Evolutionary conservation across 2,329 filamentous ascomycete species (phyloP), one percentile per base, ranked within the genome.

Genomic region (Arthroderma uncinatum): DNA sequence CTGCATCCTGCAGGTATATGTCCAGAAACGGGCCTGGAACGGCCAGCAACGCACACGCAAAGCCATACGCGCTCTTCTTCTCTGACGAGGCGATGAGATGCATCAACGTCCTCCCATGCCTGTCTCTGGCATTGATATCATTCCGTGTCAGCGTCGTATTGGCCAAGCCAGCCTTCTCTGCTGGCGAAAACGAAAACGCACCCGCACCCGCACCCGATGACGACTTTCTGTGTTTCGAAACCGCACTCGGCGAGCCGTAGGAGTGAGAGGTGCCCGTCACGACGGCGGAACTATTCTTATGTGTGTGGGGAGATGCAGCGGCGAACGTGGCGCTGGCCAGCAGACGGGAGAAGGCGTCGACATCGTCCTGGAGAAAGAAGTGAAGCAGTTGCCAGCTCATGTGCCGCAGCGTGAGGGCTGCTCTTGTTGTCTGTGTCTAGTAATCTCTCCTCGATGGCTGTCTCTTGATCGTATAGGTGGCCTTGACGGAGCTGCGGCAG

Each of bases 311-410:
- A 42, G n/a, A 70, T 48, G 67, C 63, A 60, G 66, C 61, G 47
- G 69, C 76, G 79, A 74, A 79, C 69, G 79, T 78, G 74, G 85
- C 79, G 72, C 82, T 83, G 69, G 85, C 85, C 81, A 98, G 81
- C 70, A 94, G 82, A 78, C 86, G 86, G 77, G 87, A 86, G 81
- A 98, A 97, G 70, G 78, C 84, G 72, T 95, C 91, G 83, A 95
- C 87, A 83, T 98, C 90, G 81, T 96, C 88, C 83, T 96, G 87
- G 79, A 94, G 86, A 73, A 92, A 97, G 73, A 83, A 89, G 81
- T 90, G 91, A 92, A 92, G 96, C 73, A 98, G 84, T 82, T 87
- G 82, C 78, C 90, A 86, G 85, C 89, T 97, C 92, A 97, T 93
- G 83, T 83, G 83, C 76, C 71, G 73, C 65, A 64, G 67, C 59